phyloP scores from a whole-genome alignment of 2,329 filamentous ascomycete species.

The Ceratocystis diversiconidia region DNA sequence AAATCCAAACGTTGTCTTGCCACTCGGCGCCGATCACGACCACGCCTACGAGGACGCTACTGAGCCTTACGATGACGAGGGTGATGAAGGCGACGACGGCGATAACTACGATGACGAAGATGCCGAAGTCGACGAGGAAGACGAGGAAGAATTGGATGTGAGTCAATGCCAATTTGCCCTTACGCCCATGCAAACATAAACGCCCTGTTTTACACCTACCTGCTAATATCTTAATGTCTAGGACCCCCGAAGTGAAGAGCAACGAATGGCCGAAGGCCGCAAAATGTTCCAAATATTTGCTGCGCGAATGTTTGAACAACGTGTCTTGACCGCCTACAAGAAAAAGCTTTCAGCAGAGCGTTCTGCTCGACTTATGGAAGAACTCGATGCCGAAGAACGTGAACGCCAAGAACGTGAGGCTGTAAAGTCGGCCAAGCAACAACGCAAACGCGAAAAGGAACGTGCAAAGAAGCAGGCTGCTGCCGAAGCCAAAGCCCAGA shows the following conservation, averaged over 20 bases:
- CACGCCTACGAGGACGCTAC: constrained; percentile 39
- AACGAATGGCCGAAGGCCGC: constrained; percentile 96
- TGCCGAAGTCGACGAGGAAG: constrained; percentile 34
- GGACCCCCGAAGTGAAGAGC: constrained; percentile 95
- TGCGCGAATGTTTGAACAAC: constrained; percentile 96
- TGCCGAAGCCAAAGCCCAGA: constrained; percentile 80
- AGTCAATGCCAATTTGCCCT: neutral
- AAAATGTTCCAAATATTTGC: constrained; percentile 99
- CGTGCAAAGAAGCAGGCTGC: constrained; percentile 73
- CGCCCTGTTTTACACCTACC: neutral
- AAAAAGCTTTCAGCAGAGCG: constrained; percentile 92
- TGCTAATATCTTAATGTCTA: constrained; percentile 26
- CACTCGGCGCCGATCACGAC: constrained; percentile 48
- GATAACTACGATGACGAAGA: constrained; percentile 38
- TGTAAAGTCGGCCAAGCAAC: constrained; percentile 85
- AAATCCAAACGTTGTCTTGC: constrained; percentile 37
- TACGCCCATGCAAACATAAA: neutral
- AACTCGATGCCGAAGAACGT: constrained; percentile 72
- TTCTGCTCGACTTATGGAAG: constrained; percentile 77
- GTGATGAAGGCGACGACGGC: constrained; percentile 47
- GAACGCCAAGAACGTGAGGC: constrained; percentile 67
- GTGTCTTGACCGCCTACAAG: constrained; percentile 90
- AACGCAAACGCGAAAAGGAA: constrained; percentile 91
- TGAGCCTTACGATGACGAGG: constrained; percentile 51
- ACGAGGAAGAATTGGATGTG: constrained; percentile 18